A percentile compares a stretch with the other conserved stretches of the same genome.
Evolutionary conservation across 768 basidiomycete species (phyloP).

Genomic region (Hypholoma fasciculare): DNA sequence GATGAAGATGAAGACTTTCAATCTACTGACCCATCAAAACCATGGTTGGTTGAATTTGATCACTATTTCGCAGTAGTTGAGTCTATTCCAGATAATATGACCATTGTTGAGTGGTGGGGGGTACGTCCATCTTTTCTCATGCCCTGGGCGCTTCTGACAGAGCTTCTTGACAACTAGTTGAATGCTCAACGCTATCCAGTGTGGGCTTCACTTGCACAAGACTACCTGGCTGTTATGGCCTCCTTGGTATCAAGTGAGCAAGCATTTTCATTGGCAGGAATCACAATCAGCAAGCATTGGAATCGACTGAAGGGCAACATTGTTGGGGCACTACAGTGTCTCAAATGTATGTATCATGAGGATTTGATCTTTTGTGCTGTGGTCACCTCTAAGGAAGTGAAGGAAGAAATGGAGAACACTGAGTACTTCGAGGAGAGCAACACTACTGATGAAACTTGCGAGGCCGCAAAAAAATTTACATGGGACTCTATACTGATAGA

Average conservation of each 20-base stretch:
- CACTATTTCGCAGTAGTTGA: not conserved
- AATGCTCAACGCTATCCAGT: slow-evolving; percentile 28
- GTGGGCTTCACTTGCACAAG: slow-evolving; percentile 36
- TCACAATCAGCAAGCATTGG: slow-evolving; percentile 35
- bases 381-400: not conserved
- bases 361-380: slow-evolving; percentile 27
- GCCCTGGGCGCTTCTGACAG: not conserved
- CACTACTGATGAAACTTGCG: too few relatives aligned
- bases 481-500: too few relatives aligned
- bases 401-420: slow-evolving; percentile 1
- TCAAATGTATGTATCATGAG: slow-evolving; percentile 23
- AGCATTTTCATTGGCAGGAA: slow-evolving; percentile 39
- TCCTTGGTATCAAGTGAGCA: slow-evolving; percentile 38
- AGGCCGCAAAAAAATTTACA: too few relatives aligned
- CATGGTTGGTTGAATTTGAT: not conserved
- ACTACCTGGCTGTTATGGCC: slow-evolving; percentile 39
- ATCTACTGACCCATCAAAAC: not conserved
- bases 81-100: not conserved
- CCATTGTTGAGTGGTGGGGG: not conserved
- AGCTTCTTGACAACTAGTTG: slow-evolving; percentile 7
- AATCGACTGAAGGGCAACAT: slow-evolving; percentile 34
- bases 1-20: not conserved
- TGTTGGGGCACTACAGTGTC: slow-evolving; percentile 31
- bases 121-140: not conserved
- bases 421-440: not conserved